A percentile compares a stretch with the other conserved stretches of the same genome.
Conservation (phyloP, 352 stramenopile species). For the Lagenidium giganteum region DNA sequence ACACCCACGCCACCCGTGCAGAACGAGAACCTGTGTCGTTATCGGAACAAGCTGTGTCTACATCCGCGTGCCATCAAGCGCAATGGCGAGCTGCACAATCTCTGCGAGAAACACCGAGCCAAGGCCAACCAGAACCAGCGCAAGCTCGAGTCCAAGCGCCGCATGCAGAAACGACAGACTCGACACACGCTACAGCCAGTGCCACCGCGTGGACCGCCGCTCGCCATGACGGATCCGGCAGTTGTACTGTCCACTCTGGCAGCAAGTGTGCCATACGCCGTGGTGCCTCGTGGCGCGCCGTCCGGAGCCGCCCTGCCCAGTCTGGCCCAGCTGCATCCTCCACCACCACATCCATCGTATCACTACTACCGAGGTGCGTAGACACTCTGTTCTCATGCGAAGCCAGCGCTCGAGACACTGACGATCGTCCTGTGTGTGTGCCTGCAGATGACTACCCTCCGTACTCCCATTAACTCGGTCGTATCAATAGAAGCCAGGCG, state of each 20-base stretch:
- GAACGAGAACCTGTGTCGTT: constrained; percentile 24
- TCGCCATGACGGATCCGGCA: no score
- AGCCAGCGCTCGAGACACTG: no score
- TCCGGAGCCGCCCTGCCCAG: constrained; percentile 5
- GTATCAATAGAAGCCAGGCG: no score
- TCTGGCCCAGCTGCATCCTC: constrained; percentile 14
- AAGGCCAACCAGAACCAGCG: constrained; percentile 80
- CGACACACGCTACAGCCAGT: constrained; percentile 3
- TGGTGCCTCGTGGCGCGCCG: not conserved
- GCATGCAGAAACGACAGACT: constrained; percentile 39
- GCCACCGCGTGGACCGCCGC: not conserved
- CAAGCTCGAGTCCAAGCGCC: constrained; percentile 80
- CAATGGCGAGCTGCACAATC: constrained; percentile 37
- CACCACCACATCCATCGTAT: not conserved
- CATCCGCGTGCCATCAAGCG: constrained; percentile 34
- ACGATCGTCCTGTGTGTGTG: not conserved
- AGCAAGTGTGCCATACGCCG: not conserved
- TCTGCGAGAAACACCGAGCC: constrained; percentile 39
- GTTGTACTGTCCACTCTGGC: no score
- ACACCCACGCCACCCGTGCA: not conserved
- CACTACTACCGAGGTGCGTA: not conserved
- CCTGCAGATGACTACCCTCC: constrained; percentile 11
- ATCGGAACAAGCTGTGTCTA: constrained; percentile 38
- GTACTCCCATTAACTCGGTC: constrained; percentile 11
- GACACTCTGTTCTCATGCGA: no score